Conservation (phyloP, 352 stramenopile genomes). For the Pythium sukuiense region DNA sequence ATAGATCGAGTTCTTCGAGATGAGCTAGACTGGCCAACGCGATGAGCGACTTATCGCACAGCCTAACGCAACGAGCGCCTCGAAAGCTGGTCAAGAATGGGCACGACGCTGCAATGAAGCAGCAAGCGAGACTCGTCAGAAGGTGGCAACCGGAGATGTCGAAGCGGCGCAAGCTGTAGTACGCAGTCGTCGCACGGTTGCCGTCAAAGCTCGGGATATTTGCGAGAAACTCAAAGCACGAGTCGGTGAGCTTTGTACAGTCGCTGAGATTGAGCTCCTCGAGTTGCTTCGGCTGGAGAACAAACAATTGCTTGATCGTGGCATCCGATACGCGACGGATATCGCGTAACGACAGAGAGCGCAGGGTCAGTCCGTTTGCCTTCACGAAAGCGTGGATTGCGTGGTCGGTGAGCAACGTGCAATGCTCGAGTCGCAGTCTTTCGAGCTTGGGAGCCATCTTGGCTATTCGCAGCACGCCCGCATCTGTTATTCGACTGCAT, state of each 20-base stretch:
- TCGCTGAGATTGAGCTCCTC: slow-evolving; percentile 61
- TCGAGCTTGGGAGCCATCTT: slow-evolving; percentile 42
- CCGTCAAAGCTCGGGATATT: slow-evolving; percentile 58
- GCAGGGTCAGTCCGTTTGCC: slow-evolving; percentile 31
- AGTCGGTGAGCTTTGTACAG: slow-evolving; percentile 51
- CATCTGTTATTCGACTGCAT: slow-evolving; percentile 62
- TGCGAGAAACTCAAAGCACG: slow-evolving; percentile 54
- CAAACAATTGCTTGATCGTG: slow-evolving; percentile 52
- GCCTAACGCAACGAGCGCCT: slow-evolving; percentile 34
- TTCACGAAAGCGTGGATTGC: slow-evolving; percentile 43
- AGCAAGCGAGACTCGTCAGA: slow-evolving; percentile 57
- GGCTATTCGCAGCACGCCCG: slow-evolving; percentile 36
- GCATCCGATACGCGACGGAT: slow-evolving; percentile 40
- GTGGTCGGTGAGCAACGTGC: slow-evolving; percentile 40
- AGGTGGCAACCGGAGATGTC: slow-evolving; percentile 55
- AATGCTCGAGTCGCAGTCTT: slow-evolving; percentile 48
- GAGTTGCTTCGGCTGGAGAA: slow-evolving; percentile 42
- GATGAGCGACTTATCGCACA: slow-evolving; percentile 62
- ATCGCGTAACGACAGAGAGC: slow-evolving; percentile 41
- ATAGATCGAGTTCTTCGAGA: slow-evolving; percentile 60
- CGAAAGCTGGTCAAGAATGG: slow-evolving; percentile 52
- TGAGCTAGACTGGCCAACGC: slow-evolving; percentile 48
- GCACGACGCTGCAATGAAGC: slow-evolving; percentile 63
- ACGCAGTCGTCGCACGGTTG: slow-evolving; percentile 41
- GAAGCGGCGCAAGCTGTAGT: slow-evolving; percentile 41